phyloP scores from a whole-genome alignment of 805 yeast species.

The Pichia nanzhaoensis region DNA sequence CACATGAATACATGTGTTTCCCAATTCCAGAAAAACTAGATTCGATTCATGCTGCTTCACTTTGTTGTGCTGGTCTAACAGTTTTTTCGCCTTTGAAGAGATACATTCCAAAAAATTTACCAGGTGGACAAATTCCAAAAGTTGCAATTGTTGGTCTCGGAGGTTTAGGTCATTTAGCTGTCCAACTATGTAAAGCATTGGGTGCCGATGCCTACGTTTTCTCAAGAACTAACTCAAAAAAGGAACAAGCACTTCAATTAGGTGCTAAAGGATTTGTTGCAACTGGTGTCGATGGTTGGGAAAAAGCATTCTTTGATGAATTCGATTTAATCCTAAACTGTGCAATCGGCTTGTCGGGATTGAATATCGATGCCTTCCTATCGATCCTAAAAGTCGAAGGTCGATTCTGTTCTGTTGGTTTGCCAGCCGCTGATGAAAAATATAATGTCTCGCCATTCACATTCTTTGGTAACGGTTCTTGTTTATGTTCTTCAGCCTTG shows the following conservation, averaged over 20 bases:
- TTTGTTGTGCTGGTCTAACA: constrained; percentile 48
- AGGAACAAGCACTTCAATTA: constrained; percentile 33
- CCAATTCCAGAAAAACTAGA: constrained; percentile 39
- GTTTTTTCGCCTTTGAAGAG: constrained; percentile 43
- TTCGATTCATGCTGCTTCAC: constrained; percentile 39
- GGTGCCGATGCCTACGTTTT: constrained; percentile 41
- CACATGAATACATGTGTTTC: constrained; percentile 40
- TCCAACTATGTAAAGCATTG: constrained; percentile 38
- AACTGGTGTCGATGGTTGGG: constrained; percentile 41
- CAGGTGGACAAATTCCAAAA: constrained; percentile 29
- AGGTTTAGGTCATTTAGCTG: constrained; percentile 43
- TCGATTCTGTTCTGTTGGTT: constrained; percentile 42
- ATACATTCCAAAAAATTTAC: constrained; percentile 27
- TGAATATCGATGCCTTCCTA: constrained; percentile 31
- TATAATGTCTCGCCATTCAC: constrained; percentile 43
- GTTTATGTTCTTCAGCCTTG: constrained; percentile 39
- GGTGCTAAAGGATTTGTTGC: constrained; percentile 41
- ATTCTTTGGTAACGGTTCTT: constrained; percentile 41
- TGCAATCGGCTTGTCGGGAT: constrained; percentile 35
- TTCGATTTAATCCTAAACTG: constrained; percentile 38
- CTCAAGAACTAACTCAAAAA: constrained; percentile 36
- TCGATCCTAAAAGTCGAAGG: constrained; percentile 32
- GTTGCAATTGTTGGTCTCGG: constrained; percentile 41
- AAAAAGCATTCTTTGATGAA: constrained; percentile 23
- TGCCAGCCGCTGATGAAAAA: constrained; percentile 36